Evolutionary conservation across 106 monocot genomes (phyloP), one percentile per base, ranked within the genome.

Genomic region (Allium fistulosum): DNA sequence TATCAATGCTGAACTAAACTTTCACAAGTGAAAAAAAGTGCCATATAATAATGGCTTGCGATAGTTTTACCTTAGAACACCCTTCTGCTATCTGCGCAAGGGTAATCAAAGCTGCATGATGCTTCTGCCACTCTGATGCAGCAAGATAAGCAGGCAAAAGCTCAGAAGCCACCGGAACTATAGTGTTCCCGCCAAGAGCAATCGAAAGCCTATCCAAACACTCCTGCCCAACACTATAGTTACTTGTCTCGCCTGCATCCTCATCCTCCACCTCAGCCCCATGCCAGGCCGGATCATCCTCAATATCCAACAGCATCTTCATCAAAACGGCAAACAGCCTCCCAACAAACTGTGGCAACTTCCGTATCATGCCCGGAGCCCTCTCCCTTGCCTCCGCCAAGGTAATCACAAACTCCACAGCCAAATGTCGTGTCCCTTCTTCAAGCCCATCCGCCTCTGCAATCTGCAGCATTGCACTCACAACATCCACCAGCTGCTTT

Each of bases 61-160:
- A 26, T 27, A 67, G 62, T 73, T 22, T 26, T 71, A 95, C 95
- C 89, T 99, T 89, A 12, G 97, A 79, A 61, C 97, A 99, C 26
- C 97, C 97, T 70, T 99, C 97, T 3, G 97, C 97, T 63, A 99
- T 99, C 77, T 99, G 97, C 9, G 97, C 88, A 69, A 99, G 93
- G 15, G 99, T 83, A 65, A 99, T 87, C 49, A 93, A 77, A 0
- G 99, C 93, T 10, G 99, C 93, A 68, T 99, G 93, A 61, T 80
- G 92, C 63, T 99, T 99, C 81, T 99, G 82, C 93, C 99, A 99
- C 65, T 93, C 99, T 0, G 92, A 77, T n/a, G 92, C 89, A n/a
- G 84, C 66, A 10, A 93, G 72, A 55, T 85, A 99, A 3, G 72
- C 79, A 2, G 84, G 87, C 4, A 99, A 67, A 11, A 90, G 72